Conservation (phyloP, 371 early-diverging fungal genomes). For the Saksenaea vasiformis region DNA sequence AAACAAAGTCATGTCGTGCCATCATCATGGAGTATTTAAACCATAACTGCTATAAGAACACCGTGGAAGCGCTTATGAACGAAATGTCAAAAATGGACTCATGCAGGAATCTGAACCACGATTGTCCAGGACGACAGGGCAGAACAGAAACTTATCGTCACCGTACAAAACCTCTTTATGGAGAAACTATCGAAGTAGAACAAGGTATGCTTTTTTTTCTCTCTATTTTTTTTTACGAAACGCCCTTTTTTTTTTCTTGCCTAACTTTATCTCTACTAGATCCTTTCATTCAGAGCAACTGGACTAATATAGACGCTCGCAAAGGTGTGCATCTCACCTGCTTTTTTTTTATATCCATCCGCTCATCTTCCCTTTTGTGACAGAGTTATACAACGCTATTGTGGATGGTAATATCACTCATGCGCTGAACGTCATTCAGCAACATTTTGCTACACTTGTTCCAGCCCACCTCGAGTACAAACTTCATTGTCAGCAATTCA, state of each 20-base stretch:
- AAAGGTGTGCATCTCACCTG: conserved; percentile 33
- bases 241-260: too few species aligned
- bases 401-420: conserved; percentile 27
- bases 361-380: background rate
- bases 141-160: background rate
- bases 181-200: background rate
- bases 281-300: background rate
- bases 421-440: conserved; percentile 34
- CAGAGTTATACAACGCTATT: conserved; percentile 36
- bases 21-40: conserved; percentile 54
- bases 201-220: background rate
- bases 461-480: conserved; percentile 9
- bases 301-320: conserved; percentile 33
- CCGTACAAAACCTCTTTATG: background rate
- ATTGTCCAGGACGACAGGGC: background rate
- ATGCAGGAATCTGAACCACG: conserved; percentile 6
- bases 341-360: background rate
- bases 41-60: conserved; percentile 64
- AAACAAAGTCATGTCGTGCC: conserved; percentile 20
- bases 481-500: conserved; percentile 43
- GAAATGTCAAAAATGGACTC: conserved; percentile 40
- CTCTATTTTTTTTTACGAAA: background rate
- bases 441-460: conserved; percentile 28
- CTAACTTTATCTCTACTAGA: background rate
- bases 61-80: conserved; percentile 58